Evolutionary conservation across 805 yeast species (phyloP).

Genomic region (Sungouiella blattae): DNA sequence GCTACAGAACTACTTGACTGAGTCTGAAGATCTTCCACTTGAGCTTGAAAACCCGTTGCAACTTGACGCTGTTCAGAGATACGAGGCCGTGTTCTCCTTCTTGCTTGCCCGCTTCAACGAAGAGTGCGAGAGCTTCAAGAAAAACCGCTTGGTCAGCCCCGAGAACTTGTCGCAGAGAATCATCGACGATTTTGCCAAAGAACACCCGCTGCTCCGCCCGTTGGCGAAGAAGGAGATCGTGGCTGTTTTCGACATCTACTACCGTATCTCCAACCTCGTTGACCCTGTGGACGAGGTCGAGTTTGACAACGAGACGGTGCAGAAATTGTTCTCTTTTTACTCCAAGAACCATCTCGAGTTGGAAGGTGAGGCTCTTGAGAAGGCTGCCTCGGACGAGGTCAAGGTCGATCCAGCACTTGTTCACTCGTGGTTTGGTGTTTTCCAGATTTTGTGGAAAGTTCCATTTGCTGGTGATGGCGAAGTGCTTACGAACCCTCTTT

Average conservation of each 20-base stretch:
- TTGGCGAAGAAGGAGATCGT: constrained; percentile 25
- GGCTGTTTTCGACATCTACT: constrained; percentile 24
- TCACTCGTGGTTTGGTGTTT: constrained; percentile 28
- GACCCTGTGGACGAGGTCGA: constrained; percentile 25
- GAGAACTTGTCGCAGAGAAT: constrained; percentile 20
- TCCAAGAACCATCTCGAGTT: not conserved
- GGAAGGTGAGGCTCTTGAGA: not conserved
- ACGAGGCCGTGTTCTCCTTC: constrained; percentile 16
- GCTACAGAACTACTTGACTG: constrained; percentile 4
- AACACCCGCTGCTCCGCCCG: constrained; percentile 19
- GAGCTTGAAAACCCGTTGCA: constrained; percentile 20
- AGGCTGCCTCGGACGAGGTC: constrained; percentile 11
- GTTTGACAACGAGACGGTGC: constrained; percentile 23
- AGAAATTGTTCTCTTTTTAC: constrained; percentile 14
- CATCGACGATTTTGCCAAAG: constrained; percentile 16
- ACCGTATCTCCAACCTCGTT: constrained; percentile 25
- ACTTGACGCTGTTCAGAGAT: constrained; percentile 12
- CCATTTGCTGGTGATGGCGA: constrained; percentile 18
- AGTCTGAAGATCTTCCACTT: constrained; percentile 22
- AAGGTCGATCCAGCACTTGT: constrained; percentile 15
- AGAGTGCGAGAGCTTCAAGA: constrained; percentile 16
- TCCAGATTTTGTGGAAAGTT: constrained; percentile 22
- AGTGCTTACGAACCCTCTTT: constrained; percentile 21
- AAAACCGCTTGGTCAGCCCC: constrained; percentile 12
- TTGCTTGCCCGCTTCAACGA: constrained; percentile 23